Evolutionary conservation across 768 basidiomycete genomes (phyloP), one percentile per base, ranked within the genome.

Genomic region (Podaxis carcinomalis): DNA sequence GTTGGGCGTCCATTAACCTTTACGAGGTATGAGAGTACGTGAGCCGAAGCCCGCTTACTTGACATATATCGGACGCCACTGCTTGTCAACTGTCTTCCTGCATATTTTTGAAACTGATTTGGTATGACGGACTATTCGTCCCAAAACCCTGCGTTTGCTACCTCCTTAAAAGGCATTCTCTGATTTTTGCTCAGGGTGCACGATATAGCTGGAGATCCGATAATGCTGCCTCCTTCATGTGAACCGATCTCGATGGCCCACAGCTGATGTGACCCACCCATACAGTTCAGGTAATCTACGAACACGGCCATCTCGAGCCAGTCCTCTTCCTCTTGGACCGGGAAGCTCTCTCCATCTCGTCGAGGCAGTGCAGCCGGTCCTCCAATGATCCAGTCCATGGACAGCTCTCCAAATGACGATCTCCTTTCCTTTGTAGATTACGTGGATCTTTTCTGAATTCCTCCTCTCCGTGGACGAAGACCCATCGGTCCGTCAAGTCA

Each of bases 21-120:
- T 73, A 70, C 70, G 66, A 70, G 72, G 66, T 67, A 69, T 68
- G 67, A 68, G 69, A 70, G 65, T 68, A 76, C 75, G 76, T 78
- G 74, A 74, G 65, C 69, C 70, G 76, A 79, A 75, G 74, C 65
- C 68, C 66, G 68, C 71, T 72, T 74, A 68, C 71, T 68, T 77
- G 74, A 73, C 77, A 78, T 74, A 70, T 70, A 70, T 71, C 70
- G 66, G 70, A 75, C 77, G 75, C 76, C 76, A 76, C 77, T 68
- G 53, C 66, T 72, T 75, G 74, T 74, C 75, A 78, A 68, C 68
- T 71, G 73, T 65, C 72, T 70, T 73, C 67, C 66, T 62, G 36
- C 25, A 53, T 57, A 58, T 53, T 16, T 53, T 63, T 63, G 56
- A 51, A 44, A 57, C 51, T 47, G 59, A 60, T 60, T 54, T 61